phyloP scores from a whole-genome alignment of 1,284 basidiomycete species.

The Peniophora sp. region DNA sequence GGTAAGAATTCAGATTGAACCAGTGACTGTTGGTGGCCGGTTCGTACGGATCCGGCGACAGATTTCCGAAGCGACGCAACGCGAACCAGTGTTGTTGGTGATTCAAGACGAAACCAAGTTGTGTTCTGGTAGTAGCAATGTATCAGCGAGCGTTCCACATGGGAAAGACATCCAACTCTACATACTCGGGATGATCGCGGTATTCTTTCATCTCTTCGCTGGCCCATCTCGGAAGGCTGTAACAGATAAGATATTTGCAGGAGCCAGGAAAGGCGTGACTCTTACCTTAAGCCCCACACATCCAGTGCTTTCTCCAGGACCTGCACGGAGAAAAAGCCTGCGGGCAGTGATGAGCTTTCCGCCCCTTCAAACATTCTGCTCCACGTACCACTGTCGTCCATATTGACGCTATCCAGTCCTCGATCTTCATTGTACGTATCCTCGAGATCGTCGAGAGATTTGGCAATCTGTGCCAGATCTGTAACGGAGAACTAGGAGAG shows the following conservation, averaged over 20 bases:
- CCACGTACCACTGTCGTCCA: constrained; percentile 74
- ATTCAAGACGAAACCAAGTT: constrained; percentile 87
- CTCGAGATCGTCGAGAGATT: constrained; percentile 46
- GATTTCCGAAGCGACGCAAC: constrained; percentile 71
- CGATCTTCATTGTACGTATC: constrained; percentile 34
- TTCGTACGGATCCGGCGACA: constrained; percentile 27
- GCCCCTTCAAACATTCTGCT: background rate
- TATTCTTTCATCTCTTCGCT: constrained; percentile 74
- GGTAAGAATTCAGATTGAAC: constrained; percentile 89
- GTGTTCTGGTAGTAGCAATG: constrained; percentile 40
- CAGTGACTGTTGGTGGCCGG: constrained; percentile 62
- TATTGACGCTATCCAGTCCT: constrained; percentile 56
- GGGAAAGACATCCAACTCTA: background rate
- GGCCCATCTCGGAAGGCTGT: constrained; percentile 73
- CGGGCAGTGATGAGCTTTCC: constrained; percentile 5
- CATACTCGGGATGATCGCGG: constrained; percentile 75
- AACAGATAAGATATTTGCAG: constrained; percentile 1
- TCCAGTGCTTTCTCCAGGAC: constrained; percentile 76
- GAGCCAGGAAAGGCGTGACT: constrained; percentile 1
- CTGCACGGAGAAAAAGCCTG: constrained; percentile 84
- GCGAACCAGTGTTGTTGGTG: constrained; percentile 86
- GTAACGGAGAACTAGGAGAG: constrained; percentile 69
- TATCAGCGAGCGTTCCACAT: constrained; percentile 4
- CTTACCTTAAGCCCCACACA: constrained; percentile 76
- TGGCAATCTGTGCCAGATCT: constrained; percentile 80